phyloP scores from a whole-genome alignment of 2,329 filamentous ascomycete species.

The Hypomyces perniciosus region DNA sequence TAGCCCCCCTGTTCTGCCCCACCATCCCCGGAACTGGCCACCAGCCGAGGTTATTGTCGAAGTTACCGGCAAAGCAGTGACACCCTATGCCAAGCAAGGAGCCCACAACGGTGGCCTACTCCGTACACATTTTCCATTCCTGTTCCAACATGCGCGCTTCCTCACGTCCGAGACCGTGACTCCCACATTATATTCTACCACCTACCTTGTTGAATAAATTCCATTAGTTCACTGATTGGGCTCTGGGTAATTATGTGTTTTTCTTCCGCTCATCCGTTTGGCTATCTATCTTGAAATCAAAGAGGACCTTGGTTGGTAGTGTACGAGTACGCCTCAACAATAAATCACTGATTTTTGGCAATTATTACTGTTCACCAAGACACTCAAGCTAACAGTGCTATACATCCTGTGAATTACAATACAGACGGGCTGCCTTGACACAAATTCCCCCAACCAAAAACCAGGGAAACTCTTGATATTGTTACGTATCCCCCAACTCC shows the following conservation, averaged over 20 bases:
- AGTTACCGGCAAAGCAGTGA: not conserved
- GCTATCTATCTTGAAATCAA: not conserved
- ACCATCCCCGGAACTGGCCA: constrained; percentile 7
- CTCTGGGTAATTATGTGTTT: not conserved
- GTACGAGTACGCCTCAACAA: not conserved
- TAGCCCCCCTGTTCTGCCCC: constrained; percentile 4
- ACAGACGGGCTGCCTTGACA: not conserved
- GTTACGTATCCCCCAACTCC: no score
- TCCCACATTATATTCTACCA: not conserved
- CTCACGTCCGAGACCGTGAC: not conserved
- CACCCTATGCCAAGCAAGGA: not conserved
- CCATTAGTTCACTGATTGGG: no score
- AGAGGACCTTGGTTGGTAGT: not conserved
- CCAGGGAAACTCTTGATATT: no score
- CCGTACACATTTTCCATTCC: not conserved
- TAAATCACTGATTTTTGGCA: not conserved
- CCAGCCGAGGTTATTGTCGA: constrained; percentile 9
- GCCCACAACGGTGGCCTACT: not conserved
- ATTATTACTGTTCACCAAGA: not conserved
- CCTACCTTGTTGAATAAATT: not conserved
- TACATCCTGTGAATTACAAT: not conserved
- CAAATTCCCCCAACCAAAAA: not conserved
- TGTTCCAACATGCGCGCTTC: not conserved
- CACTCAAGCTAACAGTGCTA: not conserved
- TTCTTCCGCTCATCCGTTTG: not conserved